A percentile compares a stretch with the other conserved stretches of the same genome.
phyloP scores from a whole-genome alignment of 108 stramenopile genomes.

The Phaeodactylum tricornutum region DNA sequence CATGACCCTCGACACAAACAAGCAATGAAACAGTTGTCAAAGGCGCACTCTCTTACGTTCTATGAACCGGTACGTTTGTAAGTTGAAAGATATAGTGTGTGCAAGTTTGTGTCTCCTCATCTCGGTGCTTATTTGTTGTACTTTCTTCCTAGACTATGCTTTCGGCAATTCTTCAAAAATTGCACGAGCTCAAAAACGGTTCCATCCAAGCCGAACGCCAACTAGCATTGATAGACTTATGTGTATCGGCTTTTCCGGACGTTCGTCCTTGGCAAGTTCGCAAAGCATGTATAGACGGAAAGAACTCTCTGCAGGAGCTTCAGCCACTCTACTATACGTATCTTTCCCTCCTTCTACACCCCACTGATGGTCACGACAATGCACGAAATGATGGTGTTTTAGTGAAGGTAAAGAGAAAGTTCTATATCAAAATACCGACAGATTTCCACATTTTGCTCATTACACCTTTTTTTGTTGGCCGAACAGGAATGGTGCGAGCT shows the following conservation, averaged over 20 bases:
- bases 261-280: constrained; percentile 65
- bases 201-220: constrained; percentile 5
- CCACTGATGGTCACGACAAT: constrained; percentile 49
- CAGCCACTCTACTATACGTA: constrained; percentile 54
- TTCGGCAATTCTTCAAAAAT: constrained; percentile 44
- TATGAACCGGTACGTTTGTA: constrained; percentile 60
- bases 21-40: constrained; percentile 42
- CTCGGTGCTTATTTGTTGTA: neutral
- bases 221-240: constrained; percentile 26
- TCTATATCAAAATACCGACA: no score
- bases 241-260: constrained; percentile 80
- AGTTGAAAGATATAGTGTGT: neutral
- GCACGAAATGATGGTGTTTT: constrained; percentile 45
- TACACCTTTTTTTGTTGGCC: no score
- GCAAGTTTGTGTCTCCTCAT: neutral
- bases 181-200: constrained; percentile 24
- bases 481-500: constrained; percentile 69
- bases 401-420: constrained; percentile 39
- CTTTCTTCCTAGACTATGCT: constrained; percentile 34
- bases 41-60: constrained; percentile 32
- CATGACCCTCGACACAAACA: constrained; percentile 65
- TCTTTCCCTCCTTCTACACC: constrained; percentile 55
- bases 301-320: constrained; percentile 1
- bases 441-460: no score
- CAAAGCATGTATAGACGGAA: constrained; percentile 22